Evolutionary conservation across 192 early-diverging fungal species (phyloP).

Genomic region (Dissophora ornata): DNA sequence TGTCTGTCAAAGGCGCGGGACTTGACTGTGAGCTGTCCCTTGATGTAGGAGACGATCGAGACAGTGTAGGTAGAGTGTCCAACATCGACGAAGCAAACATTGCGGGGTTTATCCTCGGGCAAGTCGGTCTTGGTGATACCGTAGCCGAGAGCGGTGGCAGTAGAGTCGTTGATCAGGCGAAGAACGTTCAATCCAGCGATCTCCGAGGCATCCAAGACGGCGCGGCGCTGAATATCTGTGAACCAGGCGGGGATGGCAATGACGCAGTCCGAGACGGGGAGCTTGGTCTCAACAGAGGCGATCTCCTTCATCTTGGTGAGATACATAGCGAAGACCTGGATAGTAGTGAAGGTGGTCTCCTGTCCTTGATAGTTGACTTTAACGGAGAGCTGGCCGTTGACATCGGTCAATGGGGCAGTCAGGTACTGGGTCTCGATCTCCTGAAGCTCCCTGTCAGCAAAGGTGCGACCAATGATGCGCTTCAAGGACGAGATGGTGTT

Average conservation of each 20-base stretch:
- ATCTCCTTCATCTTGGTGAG: constrained; percentile 93
- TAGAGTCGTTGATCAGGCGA: constrained; percentile 93
- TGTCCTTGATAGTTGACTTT: constrained; percentile 86
- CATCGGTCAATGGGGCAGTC: constrained; percentile 83
- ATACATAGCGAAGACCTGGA: constrained; percentile 96
- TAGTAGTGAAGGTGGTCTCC: constrained; percentile 81
- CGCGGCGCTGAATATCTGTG: constrained; percentile 92
- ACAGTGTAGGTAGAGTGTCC: constrained; percentile 92
- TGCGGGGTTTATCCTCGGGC: constrained; percentile 93
- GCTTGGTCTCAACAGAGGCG: constrained; percentile 83
- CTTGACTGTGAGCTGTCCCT: constrained; percentile 95
- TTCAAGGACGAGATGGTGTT: constrained; percentile 93
- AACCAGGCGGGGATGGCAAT: constrained; percentile 97
- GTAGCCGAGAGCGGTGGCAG: constrained; percentile 96
- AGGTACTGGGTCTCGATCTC: constrained; percentile 86
- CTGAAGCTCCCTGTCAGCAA: constrained; percentile 85
- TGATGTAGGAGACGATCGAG: constrained; percentile 90
- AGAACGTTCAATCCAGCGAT: constrained; percentile 93
- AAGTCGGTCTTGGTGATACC: constrained; percentile 98
- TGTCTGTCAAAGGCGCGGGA: constrained; percentile 92
- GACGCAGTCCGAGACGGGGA: constrained; percentile 91
- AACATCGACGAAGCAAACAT: constrained; percentile 94
- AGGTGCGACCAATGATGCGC: constrained; percentile 90
- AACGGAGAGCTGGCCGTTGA: constrained; percentile 88
- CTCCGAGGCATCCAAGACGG: constrained; percentile 88